These are phyloP conservation scores for Rubia balearica DNA, from an alignment of 305 asterid genomes.

Conservation along the genomic window DNA sequence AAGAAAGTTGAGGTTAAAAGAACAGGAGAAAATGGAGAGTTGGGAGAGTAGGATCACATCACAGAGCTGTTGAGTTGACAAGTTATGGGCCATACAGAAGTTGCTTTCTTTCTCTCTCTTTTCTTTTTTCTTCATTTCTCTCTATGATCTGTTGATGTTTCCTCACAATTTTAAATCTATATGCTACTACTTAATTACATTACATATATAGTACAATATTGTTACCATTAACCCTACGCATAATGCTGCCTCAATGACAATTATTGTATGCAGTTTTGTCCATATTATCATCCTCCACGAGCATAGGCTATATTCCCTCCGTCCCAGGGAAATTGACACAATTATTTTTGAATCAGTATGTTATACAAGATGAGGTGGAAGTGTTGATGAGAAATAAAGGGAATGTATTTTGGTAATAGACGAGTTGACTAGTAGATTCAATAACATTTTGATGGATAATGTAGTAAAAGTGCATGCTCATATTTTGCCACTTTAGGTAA, in stretches of 20 bases:
- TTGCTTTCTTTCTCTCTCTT: conserved; percentile 31
- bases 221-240: conserved; percentile 12
- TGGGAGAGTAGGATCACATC: conserved; percentile 39
- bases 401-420: too few relatives aligned
- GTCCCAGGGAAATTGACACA: too few relatives aligned
- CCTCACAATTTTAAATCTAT: conserved; percentile 3
- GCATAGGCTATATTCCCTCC: too few relatives aligned
- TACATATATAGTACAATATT: background rate
- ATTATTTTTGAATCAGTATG: too few relatives aligned
- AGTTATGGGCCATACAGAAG: conserved; percentile 52
- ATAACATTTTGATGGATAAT: too few relatives aligned
- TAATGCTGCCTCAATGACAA: conserved; percentile 10
- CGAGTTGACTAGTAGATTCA: too few relatives aligned
- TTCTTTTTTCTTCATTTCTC: conserved; percentile 11
- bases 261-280: conserved; percentile 17
- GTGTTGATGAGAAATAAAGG: too few relatives aligned
- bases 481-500: too few relatives aligned
- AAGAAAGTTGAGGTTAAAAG: conserved; percentile 24
- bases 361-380: too few relatives aligned
- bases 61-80: conserved; percentile 39
- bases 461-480: too few relatives aligned
- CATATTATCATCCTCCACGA: conserved; percentile 10
- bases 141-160: conserved; percentile 4
- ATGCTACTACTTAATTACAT: background rate
- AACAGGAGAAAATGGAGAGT: conserved; percentile 29